Percentiles rank a stretch among this genome's conserved stretches.
Conservation (phyloP, 2,329 filamentous ascomycete species). For the Plectosphaerella plurivora region DNA sequence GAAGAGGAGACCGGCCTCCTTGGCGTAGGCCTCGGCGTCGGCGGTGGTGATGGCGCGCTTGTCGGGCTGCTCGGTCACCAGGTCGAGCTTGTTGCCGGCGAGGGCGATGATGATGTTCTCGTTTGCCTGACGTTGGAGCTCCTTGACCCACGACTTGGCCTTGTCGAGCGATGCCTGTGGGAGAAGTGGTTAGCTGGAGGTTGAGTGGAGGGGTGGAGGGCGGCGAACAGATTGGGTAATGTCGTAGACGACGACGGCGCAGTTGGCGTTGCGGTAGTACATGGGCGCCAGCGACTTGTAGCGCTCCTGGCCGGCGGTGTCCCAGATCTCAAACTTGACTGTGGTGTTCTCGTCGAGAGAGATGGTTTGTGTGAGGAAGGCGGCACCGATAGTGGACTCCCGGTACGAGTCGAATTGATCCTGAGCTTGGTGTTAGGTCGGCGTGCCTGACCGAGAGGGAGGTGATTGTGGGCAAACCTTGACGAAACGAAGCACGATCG, state of each 20-base stretch:
- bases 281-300: conserved; percentile 99
- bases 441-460: conserved; percentile 94
- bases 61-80: conserved; percentile 90
- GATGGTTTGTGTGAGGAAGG: conserved; percentile 98
- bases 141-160: conserved; percentile 98
- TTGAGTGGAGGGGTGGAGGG: not conserved
- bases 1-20: conserved; percentile 89
- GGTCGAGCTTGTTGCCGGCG: conserved; percentile 94
- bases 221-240: conserved; percentile 92
- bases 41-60: conserved; percentile 87
- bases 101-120: conserved; percentile 99
- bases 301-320: conserved; percentile 95
- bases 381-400: conserved; percentile 96
- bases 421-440: conserved; percentile 36
- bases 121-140: conserved; percentile 96
- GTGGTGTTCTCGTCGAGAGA: conserved; percentile 97
- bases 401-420: conserved; percentile 98
- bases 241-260: conserved; percentile 97
- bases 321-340: conserved; percentile 99
- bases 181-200: conserved; percentile 13
- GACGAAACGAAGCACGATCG: conserved; percentile 94
- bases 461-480: conserved; percentile 61
- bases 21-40: conserved; percentile 92
- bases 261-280: conserved; percentile 99
- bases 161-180: conserved; percentile 89